Evolutionary conservation across 2,329 filamentous ascomycete species (phyloP).

Genomic region (Sporothrix mexicana): DNA sequence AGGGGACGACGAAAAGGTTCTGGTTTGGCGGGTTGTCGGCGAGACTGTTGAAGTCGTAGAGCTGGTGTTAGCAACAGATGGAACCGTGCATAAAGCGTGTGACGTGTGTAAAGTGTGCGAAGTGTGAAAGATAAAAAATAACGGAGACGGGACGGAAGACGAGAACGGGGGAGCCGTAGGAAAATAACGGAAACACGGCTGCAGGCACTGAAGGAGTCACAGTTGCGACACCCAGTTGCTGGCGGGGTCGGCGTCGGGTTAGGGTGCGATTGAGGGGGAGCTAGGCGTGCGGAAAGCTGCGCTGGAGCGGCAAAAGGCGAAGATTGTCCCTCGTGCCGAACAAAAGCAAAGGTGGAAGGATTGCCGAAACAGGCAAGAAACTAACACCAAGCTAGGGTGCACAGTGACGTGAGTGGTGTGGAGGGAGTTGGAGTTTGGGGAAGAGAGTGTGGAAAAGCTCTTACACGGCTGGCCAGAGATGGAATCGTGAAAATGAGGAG

Average conservation of each 20-base stretch:
- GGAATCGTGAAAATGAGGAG: too few species aligned
- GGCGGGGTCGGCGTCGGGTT: conserved; percentile 20
- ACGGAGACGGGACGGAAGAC: conserved; percentile 16
- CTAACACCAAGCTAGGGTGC: conserved; percentile 28
- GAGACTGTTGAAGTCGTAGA: conserved; percentile 4
- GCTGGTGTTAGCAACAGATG: background rate
- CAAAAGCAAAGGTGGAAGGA: conserved; percentile 25
- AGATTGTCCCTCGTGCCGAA: background rate
- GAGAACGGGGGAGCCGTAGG: conserved; percentile 26
- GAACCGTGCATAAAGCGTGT: background rate
- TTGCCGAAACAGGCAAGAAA: conserved; percentile 30
- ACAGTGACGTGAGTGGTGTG: conserved; percentile 17
- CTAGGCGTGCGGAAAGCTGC: conserved; percentile 20
- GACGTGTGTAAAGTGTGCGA: background rate
- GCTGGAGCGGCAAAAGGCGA: conserved; percentile 11
- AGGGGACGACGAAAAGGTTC: conserved; percentile 29
- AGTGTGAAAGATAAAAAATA: background rate
- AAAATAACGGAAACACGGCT: conserved; percentile 24
- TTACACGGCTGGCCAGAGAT: background rate
- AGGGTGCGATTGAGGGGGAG: conserved; percentile 7
- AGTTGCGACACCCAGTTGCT: conserved; percentile 20
- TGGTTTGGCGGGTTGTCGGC: background rate
- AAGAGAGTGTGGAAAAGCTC: conserved; percentile 7
- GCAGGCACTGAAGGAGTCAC: conserved; percentile 28
- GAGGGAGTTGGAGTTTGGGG: conserved; percentile 11